These are phyloP conservation scores for Toxoplasma gondii DNA, from an alignment of 169 alveolate genomes.

Conservation along the genomic window DNA sequence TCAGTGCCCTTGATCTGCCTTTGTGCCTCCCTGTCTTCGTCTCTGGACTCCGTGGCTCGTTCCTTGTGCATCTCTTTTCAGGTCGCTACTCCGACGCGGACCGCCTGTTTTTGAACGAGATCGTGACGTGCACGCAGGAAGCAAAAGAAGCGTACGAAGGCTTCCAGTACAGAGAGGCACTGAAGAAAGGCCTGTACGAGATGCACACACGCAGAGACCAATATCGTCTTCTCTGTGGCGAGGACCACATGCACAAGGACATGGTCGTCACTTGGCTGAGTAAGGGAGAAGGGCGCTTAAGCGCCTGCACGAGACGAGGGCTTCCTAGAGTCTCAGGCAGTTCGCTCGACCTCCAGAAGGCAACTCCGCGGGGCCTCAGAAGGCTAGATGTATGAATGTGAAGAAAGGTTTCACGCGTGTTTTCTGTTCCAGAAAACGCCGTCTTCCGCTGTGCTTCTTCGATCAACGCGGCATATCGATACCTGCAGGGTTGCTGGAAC, in stretches of 20 bases:
- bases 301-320: no score
- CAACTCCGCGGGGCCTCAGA: no score
- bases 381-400: no score
- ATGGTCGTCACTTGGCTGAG: slow-evolving; percentile 63
- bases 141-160: slow-evolving; percentile 82
- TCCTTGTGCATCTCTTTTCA: not conserved
- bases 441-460: no score
- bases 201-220: slow-evolving; percentile 79
- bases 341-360: no score
- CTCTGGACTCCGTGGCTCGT: not conserved
- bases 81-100: slow-evolving; percentile 74
- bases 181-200: slow-evolving; percentile 86
- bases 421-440: no score
- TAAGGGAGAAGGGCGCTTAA: not conserved
- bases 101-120: slow-evolving; percentile 84
- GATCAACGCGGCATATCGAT: no score
- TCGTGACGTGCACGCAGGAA: slow-evolving; percentile 78
- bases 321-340: no score
- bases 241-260: slow-evolving; percentile 60
- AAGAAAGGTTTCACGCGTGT: no score
- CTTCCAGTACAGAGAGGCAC: slow-evolving; percentile 87
- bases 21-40: not conserved
- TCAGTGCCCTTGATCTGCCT: not conserved
- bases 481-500: no score
- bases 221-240: slow-evolving; percentile 77